phyloP scores from a whole-genome alignment of 192 early-diverging fungal genomes.

The Ambispora gerdemannii region DNA sequence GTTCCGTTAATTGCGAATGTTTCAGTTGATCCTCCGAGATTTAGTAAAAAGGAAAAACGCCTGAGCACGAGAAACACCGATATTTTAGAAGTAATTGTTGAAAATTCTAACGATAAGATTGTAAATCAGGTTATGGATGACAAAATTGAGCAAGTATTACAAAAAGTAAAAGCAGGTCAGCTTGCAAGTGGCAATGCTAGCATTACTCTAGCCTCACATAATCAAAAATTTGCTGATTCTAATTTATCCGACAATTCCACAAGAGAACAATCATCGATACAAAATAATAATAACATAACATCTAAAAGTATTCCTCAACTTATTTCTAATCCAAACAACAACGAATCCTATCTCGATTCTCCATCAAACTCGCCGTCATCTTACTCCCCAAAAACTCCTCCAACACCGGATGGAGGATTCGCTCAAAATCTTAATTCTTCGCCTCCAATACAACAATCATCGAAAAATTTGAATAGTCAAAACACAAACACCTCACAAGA shows the following conservation, averaged over 20 bases:
- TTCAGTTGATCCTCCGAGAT: background rate
- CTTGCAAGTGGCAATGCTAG: background rate
- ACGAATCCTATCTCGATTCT: background rate
- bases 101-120: background rate
- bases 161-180: constrained; percentile 18
- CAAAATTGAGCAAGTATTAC: constrained; percentile 25
- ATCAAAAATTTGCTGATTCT: background rate
- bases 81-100: constrained; percentile 23
- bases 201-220: background rate
- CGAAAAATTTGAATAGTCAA: background rate
- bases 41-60: constrained; percentile 7
- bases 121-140: constrained; percentile 16
- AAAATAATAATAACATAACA: background rate
- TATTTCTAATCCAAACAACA: background rate
- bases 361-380: background rate
- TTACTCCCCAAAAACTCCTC: background rate
- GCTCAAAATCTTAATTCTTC: background rate
- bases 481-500: background rate
- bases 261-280: background rate
- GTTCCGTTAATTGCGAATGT: background rate
- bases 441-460: background rate
- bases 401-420: background rate
- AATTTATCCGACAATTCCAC: background rate
- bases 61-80: constrained; percentile 13
- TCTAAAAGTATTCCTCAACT: background rate